Percentiles rank a stretch among this genome's conserved stretches.
phyloP scores from a whole-genome alignment of 176 grass and related monocot species.

The Phoenix roebelenii region DNA sequence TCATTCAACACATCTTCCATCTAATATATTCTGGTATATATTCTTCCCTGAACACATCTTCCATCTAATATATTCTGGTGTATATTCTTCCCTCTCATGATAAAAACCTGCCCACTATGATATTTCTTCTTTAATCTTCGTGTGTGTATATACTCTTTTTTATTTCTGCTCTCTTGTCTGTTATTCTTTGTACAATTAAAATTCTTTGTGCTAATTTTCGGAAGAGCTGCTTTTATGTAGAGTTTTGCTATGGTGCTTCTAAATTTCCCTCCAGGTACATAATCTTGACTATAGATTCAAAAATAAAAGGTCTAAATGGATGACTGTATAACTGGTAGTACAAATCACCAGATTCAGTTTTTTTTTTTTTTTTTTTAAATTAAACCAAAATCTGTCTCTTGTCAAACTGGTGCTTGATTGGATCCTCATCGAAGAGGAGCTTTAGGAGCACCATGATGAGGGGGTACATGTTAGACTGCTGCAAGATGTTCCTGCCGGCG shows the following conservation, averaged over 20 bases:
- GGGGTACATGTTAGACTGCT: conserved; percentile 40
- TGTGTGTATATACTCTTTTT: not conserved
- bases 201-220: too few relatives aligned
- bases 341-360: too few relatives aligned
- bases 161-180: not conserved
- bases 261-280: too few relatives aligned
- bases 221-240: not conserved
- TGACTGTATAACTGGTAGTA: too few relatives aligned
- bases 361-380: too few relatives aligned
- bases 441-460: conserved; percentile 53
- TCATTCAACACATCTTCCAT: conserved; percentile 81
- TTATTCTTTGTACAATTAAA: too few relatives aligned
- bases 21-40: conserved; percentile 75
- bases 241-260: not conserved
- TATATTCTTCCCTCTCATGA: conserved; percentile 19
- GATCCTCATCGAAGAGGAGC: conserved; percentile 43
- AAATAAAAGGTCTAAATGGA: too few relatives aligned
- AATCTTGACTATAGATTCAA: too few relatives aligned
- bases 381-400: conserved; percentile 3
- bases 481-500: not conserved
- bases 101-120: not conserved
- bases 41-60: conserved; percentile 51
- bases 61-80: conserved; percentile 84
- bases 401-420: conserved; percentile 38
- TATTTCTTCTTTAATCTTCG: not conserved